Percentiles rank a stretch among this genome's conserved stretches.
These are phyloP conservation scores for Teratosphaeriaceae sp. DNA, from an alignment of 2,329 filamentous ascomycete genomes.

Conservation along the genomic window DNA sequence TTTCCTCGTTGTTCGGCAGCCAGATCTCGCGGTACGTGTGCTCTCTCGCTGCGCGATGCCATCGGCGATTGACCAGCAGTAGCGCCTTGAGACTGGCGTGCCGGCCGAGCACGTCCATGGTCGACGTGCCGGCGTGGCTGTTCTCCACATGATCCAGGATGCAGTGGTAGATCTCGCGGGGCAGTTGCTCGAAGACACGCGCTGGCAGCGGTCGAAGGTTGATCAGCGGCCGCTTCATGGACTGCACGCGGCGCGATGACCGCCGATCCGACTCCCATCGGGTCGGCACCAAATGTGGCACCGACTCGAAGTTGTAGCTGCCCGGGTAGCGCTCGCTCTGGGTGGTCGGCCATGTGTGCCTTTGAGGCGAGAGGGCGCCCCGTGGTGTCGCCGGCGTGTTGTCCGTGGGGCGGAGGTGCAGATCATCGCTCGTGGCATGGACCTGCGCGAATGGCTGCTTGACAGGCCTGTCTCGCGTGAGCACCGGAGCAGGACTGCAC, in stretches of 20 bases:
- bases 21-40: conserved; percentile 41
- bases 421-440: conserved; percentile 20
- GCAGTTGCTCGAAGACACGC: conserved; percentile 41
- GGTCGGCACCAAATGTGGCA: conserved; percentile 27
- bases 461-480: conserved; percentile 11
- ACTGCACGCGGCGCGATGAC: conserved; percentile 12
- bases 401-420: conserved; percentile 8
- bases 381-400: conserved; percentile 5
- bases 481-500: too few species aligned
- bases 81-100: conserved; percentile 48
- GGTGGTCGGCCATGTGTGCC: conserved; percentile 15
- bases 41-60: conserved; percentile 47
- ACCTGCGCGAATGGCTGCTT: conserved; percentile 18
- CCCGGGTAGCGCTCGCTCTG: conserved; percentile 5
- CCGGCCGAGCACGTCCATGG: conserved; percentile 47
- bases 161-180: conserved; percentile 49
- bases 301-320: conserved; percentile 11
- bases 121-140: conserved; percentile 31
- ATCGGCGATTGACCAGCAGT: conserved; percentile 49
- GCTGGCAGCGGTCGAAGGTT: conserved; percentile 17
- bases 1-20: conserved; percentile 26
- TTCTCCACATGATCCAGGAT: conserved; percentile 46
- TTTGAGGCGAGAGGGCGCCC: conserved; percentile 2
- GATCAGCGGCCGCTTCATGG: conserved; percentile 2
- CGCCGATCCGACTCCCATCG: conserved; percentile 33